Evolutionary conservation across 2,329 filamentous ascomycete genomes (phyloP), one percentile per base, ranked within the genome.

Genomic region (Paecilomyces niveus): DNA sequence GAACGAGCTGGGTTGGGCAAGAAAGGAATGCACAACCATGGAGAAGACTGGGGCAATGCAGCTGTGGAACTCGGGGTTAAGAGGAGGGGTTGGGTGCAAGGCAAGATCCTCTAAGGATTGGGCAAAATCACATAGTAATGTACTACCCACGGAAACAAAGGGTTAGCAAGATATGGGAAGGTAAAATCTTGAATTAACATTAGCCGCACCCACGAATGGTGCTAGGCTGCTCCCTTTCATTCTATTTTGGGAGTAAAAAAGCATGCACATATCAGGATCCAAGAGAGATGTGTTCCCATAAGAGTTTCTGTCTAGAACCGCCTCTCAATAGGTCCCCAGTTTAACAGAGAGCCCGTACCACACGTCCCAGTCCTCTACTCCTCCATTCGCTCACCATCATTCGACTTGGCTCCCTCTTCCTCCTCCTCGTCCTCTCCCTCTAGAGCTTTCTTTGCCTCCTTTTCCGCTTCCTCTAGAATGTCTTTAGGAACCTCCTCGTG

Each of bases 401-500:
- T 81, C 60, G 82, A 80, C 61, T 83, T 80, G 50, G 78, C 72
- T 54, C 78, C 80, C 58, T 90, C 88, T 15, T 94, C 89, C 50
- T 93, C 90, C 10, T 87, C 85, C 59, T 89, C 87, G 62, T 96
- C 92, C 24, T 96, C 91, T 29, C 86, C 89, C 68, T 96, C 92
- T 67, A 96, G 80, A 56, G 89, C 86, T 77, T 90, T 92, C 85
- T 94, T 96, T 55, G 94, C 94, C 77, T 93, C 84, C 75, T 86
- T 87, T 82, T 97, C 91, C 13, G 94, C 94, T 80, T 97, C 93
- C 74, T 96, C 92, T 59, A 88, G 81, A 68, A 99, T 77, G 65
- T 92, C 89, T 81, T 90, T 92, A 58, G 94, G 94, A 59, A 99
- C 94, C 77, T 96, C 91, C 76, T 93, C 84, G 73, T 99, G 94